phyloP scores from a whole-genome alignment of 345 rosid species.

The Eucalyptus brandiana region DNA sequence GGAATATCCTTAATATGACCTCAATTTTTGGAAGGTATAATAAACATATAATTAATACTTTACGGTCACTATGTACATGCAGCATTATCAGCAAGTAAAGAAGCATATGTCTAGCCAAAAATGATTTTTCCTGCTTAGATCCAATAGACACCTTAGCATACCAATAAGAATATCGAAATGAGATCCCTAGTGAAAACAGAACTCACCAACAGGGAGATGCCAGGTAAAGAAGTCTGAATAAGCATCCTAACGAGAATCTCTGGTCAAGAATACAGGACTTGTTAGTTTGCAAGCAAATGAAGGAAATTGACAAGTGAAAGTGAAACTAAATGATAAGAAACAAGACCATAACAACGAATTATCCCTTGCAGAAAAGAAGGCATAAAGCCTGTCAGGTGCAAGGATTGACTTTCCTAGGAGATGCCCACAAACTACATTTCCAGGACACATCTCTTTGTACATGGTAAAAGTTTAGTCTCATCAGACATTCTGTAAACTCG shows the following conservation, averaged over 20 bases:
- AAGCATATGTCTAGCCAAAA: background rate
- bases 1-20: background rate
- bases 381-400: background rate
- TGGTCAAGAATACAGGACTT: background rate
- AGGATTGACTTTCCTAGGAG: background rate
- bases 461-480: background rate
- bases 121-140: background rate
- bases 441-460: background rate
- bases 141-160: background rate
- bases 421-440: background rate
- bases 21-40: background rate
- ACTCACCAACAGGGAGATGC: slow-evolving; percentile 36
- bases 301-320: background rate
- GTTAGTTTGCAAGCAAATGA: background rate
- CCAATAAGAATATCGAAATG: background rate
- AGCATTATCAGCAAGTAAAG: background rate
- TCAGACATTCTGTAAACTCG: background rate
- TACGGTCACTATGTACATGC: background rate
- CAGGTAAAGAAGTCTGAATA: slow-evolving; percentile 26
- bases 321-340: background rate
- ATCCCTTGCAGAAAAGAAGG: background rate
- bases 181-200: background rate
- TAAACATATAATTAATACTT: background rate
- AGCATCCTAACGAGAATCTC: slow-evolving; percentile 40
- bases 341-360: background rate